Evolutionary conservation across 805 yeast species (phyloP), one percentile per base, ranked within the genome.

Genomic region (Dipodascus geniculatus): DNA sequence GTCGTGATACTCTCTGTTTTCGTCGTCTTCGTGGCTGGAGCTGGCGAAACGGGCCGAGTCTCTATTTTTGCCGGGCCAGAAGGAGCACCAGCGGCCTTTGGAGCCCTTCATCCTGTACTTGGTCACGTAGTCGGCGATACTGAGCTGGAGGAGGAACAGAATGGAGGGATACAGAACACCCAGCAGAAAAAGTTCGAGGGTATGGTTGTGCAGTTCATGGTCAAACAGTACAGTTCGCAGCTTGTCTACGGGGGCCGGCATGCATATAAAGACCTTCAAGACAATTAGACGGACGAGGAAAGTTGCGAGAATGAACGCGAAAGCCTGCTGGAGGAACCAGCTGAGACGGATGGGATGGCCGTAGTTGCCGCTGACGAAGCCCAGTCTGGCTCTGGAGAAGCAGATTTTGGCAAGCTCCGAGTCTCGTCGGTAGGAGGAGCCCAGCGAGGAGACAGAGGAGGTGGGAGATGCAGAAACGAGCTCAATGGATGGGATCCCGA

Each of bases 281-380:
- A 51, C 17, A 9, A 24, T 14, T 3, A 42, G 38, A 14, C 56
- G 52, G 3, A 54, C 54, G 2, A 51, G 22, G 22, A 51, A 28
- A 3, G 54, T 24, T 14, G 49, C 35, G 14, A 54, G 14, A 17
- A 48, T 28, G 20, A 54, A 47, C n/a, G 44, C 24, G 16, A 17
- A 33, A 6, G 54, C 47, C 48, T 56, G 58, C 22, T 28, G 28
- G 20, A 49, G 19, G 38, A 56, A 35, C 56, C 56, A 54, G 31
- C 42, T 31, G 22, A 20, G 42, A 19, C 53, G 48, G 3, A 54
- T 28, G 2, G 58, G 58, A 28, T 24, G 50, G 14, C 58, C 58
- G 24, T 56, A 56, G 51, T 53, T 51, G 3, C 58, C 58, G 42
- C 56, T 56, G n/a, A 48, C 28, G 31, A 51, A 56, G 22, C 57